phyloP scores from a whole-genome alignment of 2,329 filamentous ascomycete genomes.

The Fusarium hainanense region DNA sequence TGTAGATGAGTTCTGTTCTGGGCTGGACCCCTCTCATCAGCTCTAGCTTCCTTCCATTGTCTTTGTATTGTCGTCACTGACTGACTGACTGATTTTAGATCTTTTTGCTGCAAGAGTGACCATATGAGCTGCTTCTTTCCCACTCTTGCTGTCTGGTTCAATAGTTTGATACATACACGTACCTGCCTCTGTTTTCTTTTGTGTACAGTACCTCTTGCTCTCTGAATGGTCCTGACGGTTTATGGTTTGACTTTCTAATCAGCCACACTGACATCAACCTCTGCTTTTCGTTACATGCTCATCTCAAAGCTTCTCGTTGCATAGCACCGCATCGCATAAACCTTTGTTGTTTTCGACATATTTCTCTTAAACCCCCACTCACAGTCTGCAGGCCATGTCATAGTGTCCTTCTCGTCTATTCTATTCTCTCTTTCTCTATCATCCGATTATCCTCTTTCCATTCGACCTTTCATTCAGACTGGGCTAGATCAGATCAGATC shows the following conservation, averaged over 20 bases:
- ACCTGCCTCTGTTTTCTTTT: constrained; percentile 4
- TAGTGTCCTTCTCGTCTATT: constrained; percentile 3
- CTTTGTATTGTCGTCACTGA: constrained; percentile 32
- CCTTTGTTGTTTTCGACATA: constrained; percentile 1
- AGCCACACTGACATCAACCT: constrained; percentile 37
- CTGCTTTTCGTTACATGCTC: constrained; percentile 1
- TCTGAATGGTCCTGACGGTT: neutral
- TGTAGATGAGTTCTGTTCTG: neutral
- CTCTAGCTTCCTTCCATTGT: constrained; percentile 16
- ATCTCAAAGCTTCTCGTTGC: constrained; percentile 13
- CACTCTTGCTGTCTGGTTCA: constrained; percentile 1
- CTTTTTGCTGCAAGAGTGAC: constrained; percentile 7
- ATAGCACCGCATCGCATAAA: constrained; percentile 14
- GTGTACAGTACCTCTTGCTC: neutral
- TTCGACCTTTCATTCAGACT: constrained; percentile 3
- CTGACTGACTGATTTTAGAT: neutral
- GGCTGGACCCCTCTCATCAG: constrained; percentile 28
- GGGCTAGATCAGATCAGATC: neutral
- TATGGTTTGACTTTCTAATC: constrained; percentile 18
- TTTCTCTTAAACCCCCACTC: constrained; percentile 12
- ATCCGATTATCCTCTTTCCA: constrained; percentile 1
- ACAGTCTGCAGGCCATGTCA: constrained; percentile 2
- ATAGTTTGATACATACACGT: neutral
- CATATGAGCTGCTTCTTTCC: constrained; percentile 32
- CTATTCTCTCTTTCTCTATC: neutral